These are phyloP conservation scores for Cryptosporidium xiaoi DNA, from an alignment of 169 alveolate genomes.

Conservation along the genomic window DNA sequence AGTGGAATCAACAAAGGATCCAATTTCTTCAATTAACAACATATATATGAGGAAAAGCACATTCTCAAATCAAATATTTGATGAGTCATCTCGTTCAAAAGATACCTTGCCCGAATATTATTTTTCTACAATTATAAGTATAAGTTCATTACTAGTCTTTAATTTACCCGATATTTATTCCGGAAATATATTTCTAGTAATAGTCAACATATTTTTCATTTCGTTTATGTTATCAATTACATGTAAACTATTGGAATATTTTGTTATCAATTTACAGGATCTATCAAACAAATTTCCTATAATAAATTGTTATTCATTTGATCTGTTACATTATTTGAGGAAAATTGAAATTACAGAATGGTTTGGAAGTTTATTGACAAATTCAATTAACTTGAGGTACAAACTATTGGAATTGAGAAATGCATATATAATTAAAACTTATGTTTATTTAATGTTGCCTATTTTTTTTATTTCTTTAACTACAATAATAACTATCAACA, in stretches of 20 bases:
- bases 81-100: background rate
- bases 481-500: background rate
- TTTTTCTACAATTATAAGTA: background rate
- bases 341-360: conserved; percentile 12
- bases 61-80: background rate
- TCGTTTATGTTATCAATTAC: too few species aligned
- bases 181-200: too few species aligned
- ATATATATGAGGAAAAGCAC: conserved; percentile 25
- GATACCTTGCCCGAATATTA: background rate
- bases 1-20: conserved; percentile 16
- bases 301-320: conserved; percentile 13
- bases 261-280: too few species aligned
- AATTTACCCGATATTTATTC: background rate
- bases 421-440: background rate
- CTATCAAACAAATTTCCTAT: background rate
- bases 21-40: conserved; percentile 39
- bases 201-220: too few species aligned
- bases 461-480: background rate
- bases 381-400: background rate
- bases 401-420: background rate
- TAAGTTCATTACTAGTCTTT: background rate
- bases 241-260: too few species aligned
- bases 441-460: conserved; percentile 1
- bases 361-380: background rate
- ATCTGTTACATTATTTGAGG: conserved; percentile 4